Percentiles rank a stretch among this genome's conserved stretches.
Conservation (phyloP, 176 grass and related monocot genomes). For the Areca catechu region DNA sequence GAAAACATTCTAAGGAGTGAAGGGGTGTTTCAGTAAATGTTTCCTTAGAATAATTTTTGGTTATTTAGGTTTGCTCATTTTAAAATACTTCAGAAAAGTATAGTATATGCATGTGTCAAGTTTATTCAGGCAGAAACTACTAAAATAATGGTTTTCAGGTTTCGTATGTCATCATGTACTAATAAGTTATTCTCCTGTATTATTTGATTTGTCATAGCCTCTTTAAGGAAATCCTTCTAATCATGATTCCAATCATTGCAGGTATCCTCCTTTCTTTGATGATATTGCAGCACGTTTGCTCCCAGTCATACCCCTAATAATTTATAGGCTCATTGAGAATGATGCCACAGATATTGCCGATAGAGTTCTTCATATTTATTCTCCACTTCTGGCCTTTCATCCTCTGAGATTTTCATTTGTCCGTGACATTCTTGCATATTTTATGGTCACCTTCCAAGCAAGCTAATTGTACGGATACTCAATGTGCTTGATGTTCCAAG, state of each 20-base stretch:
- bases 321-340: constrained; percentile 98
- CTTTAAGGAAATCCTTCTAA: no score
- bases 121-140: no score
- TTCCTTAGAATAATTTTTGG: no score
- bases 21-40: no score
- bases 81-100: no score
- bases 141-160: no score
- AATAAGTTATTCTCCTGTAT: no score
- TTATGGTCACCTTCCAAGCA: constrained; percentile 78
- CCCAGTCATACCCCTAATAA: constrained; percentile 76
- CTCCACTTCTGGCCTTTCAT: constrained; percentile 73
- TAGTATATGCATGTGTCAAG: no score
- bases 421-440: constrained; percentile 97
- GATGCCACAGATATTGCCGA: constrained; percentile 76
- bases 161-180: no score
- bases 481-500: constrained; percentile 77
- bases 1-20: no score
- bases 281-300: constrained; percentile 91
- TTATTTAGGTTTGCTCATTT: no score
- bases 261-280: constrained; percentile 90
- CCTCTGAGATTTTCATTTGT: constrained; percentile 95
- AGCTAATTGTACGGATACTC: constrained; percentile 77
- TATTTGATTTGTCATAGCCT: no score
- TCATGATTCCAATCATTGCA: constrained; percentile 23
- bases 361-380: constrained; percentile 78